phyloP scores from a whole-genome alignment of 106 monocot genomes.

The Apostasia shenzhenica region DNA sequence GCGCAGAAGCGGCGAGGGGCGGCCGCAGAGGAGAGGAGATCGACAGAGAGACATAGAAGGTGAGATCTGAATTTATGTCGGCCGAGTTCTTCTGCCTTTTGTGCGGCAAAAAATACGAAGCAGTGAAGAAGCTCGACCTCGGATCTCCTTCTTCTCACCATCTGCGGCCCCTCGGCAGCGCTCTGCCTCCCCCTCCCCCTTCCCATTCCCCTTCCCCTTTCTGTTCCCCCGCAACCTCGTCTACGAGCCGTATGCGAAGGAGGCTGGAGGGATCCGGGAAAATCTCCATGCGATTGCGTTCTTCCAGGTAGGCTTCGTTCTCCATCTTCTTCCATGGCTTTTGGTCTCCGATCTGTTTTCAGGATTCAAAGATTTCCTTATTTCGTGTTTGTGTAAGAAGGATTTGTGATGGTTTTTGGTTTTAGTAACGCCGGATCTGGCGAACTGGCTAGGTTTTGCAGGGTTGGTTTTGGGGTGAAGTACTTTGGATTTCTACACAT shows the following conservation, averaged over 20 bases:
- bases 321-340: too few relatives aligned
- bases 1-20: background rate
- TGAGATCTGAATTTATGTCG: conserved; percentile 7
- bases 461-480: conserved; percentile 31
- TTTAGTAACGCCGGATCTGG: too few relatives aligned
- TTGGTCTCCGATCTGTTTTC: too few relatives aligned
- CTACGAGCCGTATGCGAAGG: background rate
- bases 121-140: background rate
- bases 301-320: background rate
- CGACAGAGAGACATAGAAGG: too few relatives aligned
- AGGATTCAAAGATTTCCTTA: too few relatives aligned
- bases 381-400: too few relatives aligned
- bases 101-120: too few relatives aligned
- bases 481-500: conserved; percentile 36
- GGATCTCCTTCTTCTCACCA: background rate
- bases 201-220: background rate
- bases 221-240: background rate
- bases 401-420: too few relatives aligned
- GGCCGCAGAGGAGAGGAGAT: background rate
- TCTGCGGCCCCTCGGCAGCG: background rate
- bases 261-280: conserved; percentile 1
- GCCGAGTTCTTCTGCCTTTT: background rate
- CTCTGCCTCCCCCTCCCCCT: background rate
- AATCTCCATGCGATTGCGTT: conserved; percentile 13
- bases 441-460: background rate